phyloP scores from a whole-genome alignment of 495 filamentous ascomycete species.

The Trichoderma virens region DNA sequence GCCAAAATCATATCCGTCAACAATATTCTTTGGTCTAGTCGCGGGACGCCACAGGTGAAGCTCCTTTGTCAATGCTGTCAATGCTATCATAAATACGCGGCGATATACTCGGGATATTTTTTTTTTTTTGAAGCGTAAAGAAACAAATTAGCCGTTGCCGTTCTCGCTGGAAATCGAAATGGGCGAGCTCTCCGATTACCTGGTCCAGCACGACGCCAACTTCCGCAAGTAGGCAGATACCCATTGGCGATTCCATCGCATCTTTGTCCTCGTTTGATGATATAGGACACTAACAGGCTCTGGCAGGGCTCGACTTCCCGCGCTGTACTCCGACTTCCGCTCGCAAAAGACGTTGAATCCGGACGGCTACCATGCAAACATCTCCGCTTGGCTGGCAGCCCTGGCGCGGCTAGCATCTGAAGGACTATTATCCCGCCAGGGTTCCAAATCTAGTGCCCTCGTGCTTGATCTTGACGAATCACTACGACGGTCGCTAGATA shows the following conservation, averaged over 20 bases:
- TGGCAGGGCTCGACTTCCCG: slow-evolving; percentile 69
- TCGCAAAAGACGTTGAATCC: slow-evolving; percentile 74
- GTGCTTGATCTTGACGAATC: slow-evolving; percentile 60
- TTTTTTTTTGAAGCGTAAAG: neutral
- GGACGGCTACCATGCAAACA: slow-evolving; percentile 81
- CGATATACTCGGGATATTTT: neutral
- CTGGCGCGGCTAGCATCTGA: slow-evolving; percentile 58
- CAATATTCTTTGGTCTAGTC: neutral
- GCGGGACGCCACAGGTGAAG: neutral
- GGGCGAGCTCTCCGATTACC: slow-evolving; percentile 37
- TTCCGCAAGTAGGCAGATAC: slow-evolving; percentile 32
- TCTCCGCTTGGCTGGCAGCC: slow-evolving; percentile 72
- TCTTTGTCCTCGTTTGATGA: neutral
- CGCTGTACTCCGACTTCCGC: slow-evolving; percentile 90
- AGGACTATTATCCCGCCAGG: slow-evolving; percentile 49
- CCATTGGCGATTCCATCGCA: neutral
- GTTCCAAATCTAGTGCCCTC: slow-evolving; percentile 40
- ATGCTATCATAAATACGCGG: neutral
- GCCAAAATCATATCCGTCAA: neutral
- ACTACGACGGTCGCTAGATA: slow-evolving; percentile 63
- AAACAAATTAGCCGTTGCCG: neutral
- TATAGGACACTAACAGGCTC: neutral
- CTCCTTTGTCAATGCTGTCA: neutral
- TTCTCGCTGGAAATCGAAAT: slow-evolving; percentile 18
- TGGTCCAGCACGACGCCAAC: slow-evolving; percentile 36